Percentiles rank a stretch among this genome's conserved stretches.
These are phyloP conservation scores for Eimeria brunetti DNA, from an alignment of 169 alveolate genomes.

Conservation along the genomic window DNA sequence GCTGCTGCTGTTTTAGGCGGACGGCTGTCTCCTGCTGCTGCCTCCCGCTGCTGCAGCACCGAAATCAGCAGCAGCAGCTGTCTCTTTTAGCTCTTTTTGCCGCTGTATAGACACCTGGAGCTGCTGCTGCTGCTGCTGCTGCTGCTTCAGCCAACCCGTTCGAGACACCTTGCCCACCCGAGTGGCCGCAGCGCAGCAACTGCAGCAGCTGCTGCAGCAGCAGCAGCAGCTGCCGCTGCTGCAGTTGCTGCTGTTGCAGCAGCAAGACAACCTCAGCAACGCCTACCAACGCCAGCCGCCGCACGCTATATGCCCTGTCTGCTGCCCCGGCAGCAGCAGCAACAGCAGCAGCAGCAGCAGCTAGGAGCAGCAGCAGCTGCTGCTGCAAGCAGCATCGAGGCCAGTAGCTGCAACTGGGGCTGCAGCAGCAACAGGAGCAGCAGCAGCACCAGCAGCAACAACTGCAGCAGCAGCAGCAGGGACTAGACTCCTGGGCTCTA, in stretches of 20 bases:
- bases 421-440: background rate
- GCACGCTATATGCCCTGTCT: background rate
- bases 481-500: background rate
- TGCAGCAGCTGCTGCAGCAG: slow-evolving; percentile 14
- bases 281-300: background rate
- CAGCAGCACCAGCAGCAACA: background rate
- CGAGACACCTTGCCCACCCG: slow-evolving; percentile 21
- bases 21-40: slow-evolving; percentile 7
- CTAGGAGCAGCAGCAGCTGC: background rate
- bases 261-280: background rate
- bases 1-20: slow-evolving; percentile 21
- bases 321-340: slow-evolving; percentile 4
- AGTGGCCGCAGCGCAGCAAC: slow-evolving; percentile 12
- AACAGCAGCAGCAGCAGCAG: slow-evolving; percentile 10
- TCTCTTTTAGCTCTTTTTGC: background rate
- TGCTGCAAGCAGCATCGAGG: too few species aligned
- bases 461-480: slow-evolving; percentile 12
- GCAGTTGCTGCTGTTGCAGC: background rate
- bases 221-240: slow-evolving; percentile 12
- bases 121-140: background rate
- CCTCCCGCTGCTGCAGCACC: background rate
- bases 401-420: too few species aligned
- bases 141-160: background rate
- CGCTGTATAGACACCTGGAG: slow-evolving; percentile 11
- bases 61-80: background rate